Conservation (phyloP, 179 eudicot genomes). For the Beta lomatogona region DNA sequence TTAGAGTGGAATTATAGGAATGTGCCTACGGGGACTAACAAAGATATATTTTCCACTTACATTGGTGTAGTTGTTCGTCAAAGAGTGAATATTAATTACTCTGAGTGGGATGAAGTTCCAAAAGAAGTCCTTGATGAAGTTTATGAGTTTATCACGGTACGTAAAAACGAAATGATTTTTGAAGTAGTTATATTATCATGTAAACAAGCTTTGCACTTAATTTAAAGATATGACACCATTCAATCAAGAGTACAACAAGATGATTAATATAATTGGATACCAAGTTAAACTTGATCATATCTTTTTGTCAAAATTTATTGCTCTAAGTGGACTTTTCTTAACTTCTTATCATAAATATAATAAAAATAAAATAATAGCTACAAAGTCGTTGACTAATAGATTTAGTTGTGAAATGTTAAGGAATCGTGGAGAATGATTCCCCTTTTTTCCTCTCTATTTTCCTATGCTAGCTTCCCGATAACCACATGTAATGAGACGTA, state of each 20-base stretch:
- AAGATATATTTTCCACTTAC: no score
- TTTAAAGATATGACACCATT: no score
- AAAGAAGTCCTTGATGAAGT: no score
- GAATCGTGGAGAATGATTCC: neutral
- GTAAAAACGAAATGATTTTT: no score
- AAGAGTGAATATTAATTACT: no score
- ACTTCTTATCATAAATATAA: neutral
- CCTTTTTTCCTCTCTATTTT: neutral
- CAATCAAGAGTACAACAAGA: neutral
- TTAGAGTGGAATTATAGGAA: no score
- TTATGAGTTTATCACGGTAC: no score
- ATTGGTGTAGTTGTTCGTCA: no score
- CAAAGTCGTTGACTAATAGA: neutral
- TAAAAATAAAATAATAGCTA: neutral
- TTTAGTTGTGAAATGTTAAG: neutral
- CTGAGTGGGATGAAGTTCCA: no score
- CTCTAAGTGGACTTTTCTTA: neutral
- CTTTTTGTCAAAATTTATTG: neutral
- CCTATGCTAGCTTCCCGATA: conserved; percentile 3
- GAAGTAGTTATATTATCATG: no score
- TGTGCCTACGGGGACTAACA: no score
- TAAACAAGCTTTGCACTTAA: no score
- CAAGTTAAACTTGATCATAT: neutral
- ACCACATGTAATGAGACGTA: conserved; percentile 12
- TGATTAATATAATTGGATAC: neutral